These are phyloP conservation scores for Claviceps arundinis DNA, from an alignment of 2,329 filamentous ascomycete genomes.

Conservation along the genomic window DNA sequence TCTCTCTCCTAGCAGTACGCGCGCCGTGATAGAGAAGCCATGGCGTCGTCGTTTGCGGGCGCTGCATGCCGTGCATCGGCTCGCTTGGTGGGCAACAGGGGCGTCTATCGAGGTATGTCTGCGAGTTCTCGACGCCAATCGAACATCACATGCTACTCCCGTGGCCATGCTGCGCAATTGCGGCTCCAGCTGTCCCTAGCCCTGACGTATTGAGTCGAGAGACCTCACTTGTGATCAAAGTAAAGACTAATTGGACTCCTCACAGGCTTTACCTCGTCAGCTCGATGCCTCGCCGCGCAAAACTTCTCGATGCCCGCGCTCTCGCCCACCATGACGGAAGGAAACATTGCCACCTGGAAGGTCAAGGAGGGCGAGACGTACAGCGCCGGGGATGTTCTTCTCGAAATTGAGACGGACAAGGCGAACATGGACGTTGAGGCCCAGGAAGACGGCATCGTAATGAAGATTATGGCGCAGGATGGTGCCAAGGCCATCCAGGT, in stretches of 20 bases:
- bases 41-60: constrained; percentile 50
- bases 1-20: background rate
- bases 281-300: constrained; percentile 56
- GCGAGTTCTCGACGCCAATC: background rate
- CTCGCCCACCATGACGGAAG: constrained; percentile 88
- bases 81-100: constrained; percentile 38
- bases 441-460: constrained; percentile 74
- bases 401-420: constrained; percentile 92
- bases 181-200: too few relatives aligned
- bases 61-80: constrained; percentile 51
- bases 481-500: constrained; percentile 68
- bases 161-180: background rate
- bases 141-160: background rate
- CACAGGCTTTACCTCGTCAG: constrained; percentile 50
- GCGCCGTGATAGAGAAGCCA: constrained; percentile 22
- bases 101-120: constrained; percentile 42
- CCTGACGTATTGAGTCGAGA: too few relatives aligned
- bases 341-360: constrained; percentile 74
- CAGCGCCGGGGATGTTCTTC: constrained; percentile 69
- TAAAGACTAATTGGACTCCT: background rate
- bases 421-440: constrained; percentile 91
- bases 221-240: too few relatives aligned
- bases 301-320: constrained; percentile 88
- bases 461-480: constrained; percentile 66
- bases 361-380: constrained; percentile 80